Evolutionary conservation across 768 basidiomycete species (phyloP).

Genomic region (Lenzites betulinus): DNA sequence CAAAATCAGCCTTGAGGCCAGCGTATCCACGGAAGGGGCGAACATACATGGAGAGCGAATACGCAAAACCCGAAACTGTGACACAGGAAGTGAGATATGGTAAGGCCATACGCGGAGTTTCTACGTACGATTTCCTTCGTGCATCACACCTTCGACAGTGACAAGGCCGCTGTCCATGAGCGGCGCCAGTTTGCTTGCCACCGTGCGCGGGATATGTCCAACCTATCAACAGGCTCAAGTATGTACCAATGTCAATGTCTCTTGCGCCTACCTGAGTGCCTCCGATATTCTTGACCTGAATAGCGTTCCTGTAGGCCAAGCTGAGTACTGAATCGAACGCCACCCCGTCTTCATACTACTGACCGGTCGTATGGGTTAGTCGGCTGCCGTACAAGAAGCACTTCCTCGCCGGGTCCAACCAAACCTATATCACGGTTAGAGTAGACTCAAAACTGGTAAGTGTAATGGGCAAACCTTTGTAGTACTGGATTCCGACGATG

Average conservation of each 20-base stretch:
- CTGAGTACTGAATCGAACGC: not conserved
- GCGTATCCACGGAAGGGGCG: not conserved
- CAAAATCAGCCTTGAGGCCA: not conserved
- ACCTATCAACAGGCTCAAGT: slow-evolving; percentile 63
- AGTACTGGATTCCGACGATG: slow-evolving; percentile 86
- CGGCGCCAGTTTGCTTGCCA: slow-evolving; percentile 63
- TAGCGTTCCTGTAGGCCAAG: slow-evolving; percentile 57
- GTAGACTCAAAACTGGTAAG: not conserved
- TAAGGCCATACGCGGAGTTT: not conserved
- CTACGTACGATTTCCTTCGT: slow-evolving; percentile 64
- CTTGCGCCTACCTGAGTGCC: slow-evolving; percentile 30
- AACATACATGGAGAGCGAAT: slow-evolving; percentile 64
- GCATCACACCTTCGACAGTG: slow-evolving; percentile 71
- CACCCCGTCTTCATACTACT: not conserved
- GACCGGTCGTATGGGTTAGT: slow-evolving; percentile 69
- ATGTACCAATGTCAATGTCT: too few relatives aligned
- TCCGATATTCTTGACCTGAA: slow-evolving; percentile 80
- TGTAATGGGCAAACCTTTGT: slow-evolving; percentile 49
- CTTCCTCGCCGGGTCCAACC: slow-evolving; percentile 80
- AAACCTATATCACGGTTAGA: slow-evolving; percentile 49
- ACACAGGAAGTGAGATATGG: not conserved
- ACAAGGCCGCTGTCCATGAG: slow-evolving; percentile 65
- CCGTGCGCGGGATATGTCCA: slow-evolving; percentile 70
- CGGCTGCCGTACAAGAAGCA: slow-evolving; percentile 66
- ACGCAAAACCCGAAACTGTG: slow-evolving; percentile 40